Evolutionary conservation across 345 rosid genomes (phyloP).

Genomic region (Psidium friedrichsthalianum): DNA sequence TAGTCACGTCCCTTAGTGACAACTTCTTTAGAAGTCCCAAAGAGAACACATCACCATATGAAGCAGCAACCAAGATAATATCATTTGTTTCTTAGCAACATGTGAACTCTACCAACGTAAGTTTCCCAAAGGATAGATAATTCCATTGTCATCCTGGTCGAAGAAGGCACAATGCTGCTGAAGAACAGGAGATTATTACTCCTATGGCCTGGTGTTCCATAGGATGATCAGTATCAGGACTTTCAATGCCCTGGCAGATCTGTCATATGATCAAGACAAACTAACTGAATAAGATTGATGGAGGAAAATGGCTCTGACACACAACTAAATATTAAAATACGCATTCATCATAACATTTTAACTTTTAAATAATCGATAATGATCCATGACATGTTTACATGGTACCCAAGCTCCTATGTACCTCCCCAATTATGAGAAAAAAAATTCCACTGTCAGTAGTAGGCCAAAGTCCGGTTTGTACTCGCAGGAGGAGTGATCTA

Average conservation of each 20-base stretch:
- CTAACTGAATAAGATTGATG: neutral
- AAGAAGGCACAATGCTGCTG: slow-evolving; percentile 89
- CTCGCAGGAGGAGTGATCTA: neutral
- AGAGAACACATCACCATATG: neutral
- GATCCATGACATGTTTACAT: neutral
- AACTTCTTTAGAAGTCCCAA: neutral
- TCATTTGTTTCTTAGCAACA: neutral
- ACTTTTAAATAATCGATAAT: neutral
- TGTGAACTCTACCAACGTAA: slow-evolving; percentile 37
- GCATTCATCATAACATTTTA: neutral
- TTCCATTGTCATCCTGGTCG: slow-evolving; percentile 68
- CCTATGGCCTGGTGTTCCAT: slow-evolving; percentile 50
- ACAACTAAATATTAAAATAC: neutral
- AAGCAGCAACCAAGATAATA: neutral
- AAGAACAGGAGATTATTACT: slow-evolving; percentile 50
- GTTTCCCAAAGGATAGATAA: slow-evolving; percentile 98
- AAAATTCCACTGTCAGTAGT: neutral
- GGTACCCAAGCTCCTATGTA: neutral
- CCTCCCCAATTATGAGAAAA: neutral
- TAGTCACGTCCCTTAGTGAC: neutral
- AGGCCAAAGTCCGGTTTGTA: neutral
- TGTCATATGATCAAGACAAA: slow-evolving; percentile 3
- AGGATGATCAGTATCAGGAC: slow-evolving; percentile 62
- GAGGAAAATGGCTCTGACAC: neutral
- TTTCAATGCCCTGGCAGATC: slow-evolving; percentile 63